These are phyloP conservation scores for Tylopilus felleus DNA, from an alignment of 768 basidiomycete genomes.

Conservation along the genomic window DNA sequence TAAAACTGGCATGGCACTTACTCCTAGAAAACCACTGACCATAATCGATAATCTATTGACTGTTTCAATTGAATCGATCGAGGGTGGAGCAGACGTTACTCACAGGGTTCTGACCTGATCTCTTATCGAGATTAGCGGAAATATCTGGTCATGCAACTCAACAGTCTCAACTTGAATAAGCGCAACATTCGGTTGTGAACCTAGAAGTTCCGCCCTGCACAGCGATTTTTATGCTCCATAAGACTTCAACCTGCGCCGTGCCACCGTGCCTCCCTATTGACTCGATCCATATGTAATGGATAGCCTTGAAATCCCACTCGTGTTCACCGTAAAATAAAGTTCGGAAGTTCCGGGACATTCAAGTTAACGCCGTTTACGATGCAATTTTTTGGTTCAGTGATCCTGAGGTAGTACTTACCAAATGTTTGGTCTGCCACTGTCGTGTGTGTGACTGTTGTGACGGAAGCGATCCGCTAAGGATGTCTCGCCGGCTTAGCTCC, in stretches of 20 bases:
- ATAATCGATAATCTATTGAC: not conserved
- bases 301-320: too few relatives aligned
- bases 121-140: not conserved
- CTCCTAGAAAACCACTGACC: not conserved
- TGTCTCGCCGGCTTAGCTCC: constrained; percentile 7
- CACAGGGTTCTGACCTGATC: too few relatives aligned
- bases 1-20: not conserved
- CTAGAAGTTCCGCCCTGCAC: too few relatives aligned
- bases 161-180: not conserved
- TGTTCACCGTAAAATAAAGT: too few relatives aligned
- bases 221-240: too few relatives aligned
- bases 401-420: not conserved
- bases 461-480: constrained; percentile 11
- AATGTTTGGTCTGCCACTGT: not conserved
- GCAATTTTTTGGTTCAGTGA: not conserved
- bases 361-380: not conserved
- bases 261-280: too few relatives aligned
- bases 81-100: not conserved
- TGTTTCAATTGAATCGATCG: not conserved
- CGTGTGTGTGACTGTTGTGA: not conserved
- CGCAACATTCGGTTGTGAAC: too few relatives aligned
- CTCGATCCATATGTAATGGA: too few relatives aligned
- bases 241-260: too few relatives aligned
- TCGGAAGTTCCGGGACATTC: too few relatives aligned
- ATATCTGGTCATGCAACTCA: not conserved